phyloP scores from a whole-genome alignment of 129 eudicot genomes.

The Kitagawia praeruptora region DNA sequence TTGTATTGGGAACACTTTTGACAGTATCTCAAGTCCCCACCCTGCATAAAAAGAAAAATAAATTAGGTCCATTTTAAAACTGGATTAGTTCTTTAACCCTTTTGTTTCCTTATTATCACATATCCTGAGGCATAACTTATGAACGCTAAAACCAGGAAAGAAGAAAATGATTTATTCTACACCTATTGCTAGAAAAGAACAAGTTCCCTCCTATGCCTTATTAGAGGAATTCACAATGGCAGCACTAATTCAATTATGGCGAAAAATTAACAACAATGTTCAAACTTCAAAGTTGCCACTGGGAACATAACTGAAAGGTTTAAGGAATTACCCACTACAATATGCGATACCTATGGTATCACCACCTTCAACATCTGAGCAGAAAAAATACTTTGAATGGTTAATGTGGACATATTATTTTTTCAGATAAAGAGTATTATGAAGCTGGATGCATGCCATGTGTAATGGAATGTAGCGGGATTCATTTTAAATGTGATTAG shows the following conservation, averaged over 20 bases:
- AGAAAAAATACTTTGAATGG: neutral
- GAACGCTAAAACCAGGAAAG: neutral
- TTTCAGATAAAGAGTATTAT: neutral
- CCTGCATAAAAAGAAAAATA: conserved; percentile 39
- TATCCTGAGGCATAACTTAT: neutral
- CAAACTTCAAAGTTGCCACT: too few species aligned
- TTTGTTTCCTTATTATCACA: neutral
- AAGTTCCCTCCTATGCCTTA: neutral
- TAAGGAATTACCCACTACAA: neutral
- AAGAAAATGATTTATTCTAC: neutral
- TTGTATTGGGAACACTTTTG: conserved; percentile 75
- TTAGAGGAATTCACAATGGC: neutral
- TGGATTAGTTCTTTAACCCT: neutral
- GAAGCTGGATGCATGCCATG: neutral
- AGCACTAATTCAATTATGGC: neutral
- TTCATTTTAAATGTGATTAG: neutral
- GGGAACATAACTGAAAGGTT: neutral
- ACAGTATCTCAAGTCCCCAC: conserved; percentile 91
- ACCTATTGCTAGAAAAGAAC: neutral
- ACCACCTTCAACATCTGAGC: neutral
- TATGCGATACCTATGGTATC: neutral
- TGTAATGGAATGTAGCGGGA: neutral
- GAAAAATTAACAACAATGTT: too few species aligned
- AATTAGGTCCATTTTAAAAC: neutral
- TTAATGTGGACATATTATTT: neutral